phyloP scores from a whole-genome alignment of 2,329 filamentous ascomycete species.

The Alternaria sp. region DNA sequence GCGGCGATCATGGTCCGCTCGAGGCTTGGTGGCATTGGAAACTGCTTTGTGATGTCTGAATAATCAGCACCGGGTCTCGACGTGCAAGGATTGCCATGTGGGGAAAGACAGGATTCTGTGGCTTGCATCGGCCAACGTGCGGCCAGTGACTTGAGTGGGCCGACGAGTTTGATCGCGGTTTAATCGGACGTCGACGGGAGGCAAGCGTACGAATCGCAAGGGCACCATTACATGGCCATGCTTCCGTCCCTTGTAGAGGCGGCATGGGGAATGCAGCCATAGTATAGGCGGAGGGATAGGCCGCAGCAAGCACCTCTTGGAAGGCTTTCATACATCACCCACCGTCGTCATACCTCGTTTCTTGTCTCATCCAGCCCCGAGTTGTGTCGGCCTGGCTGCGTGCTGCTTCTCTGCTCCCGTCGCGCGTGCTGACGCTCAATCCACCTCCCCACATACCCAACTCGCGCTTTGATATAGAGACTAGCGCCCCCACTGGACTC shows the following conservation, averaged over 20 bases:
- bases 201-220: conserved; percentile 27
- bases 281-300: conserved; percentile 5
- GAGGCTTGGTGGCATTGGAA: not conserved
- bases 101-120: conserved; percentile 17
- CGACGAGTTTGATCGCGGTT: conserved; percentile 6
- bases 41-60: conserved; percentile 44
- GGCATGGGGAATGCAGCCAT: conserved; percentile 6
- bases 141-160: conserved; percentile 13
- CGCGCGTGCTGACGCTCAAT: conserved; percentile 12
- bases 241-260: conserved; percentile 17
- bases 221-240: conserved; percentile 28
- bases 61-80: conserved; percentile 29
- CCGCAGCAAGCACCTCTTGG: conserved; percentile 9
- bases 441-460: conserved; percentile 21
- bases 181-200: conserved; percentile 12
- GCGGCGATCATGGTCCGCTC: not conserved
- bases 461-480: conserved; percentile 9
- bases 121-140: conserved; percentile 12
- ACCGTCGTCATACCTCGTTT: conserved; percentile 7
- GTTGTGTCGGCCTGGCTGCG: not conserved
- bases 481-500: conserved; percentile 26
- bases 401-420: conserved; percentile 1
- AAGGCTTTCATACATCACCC: conserved; percentile 15
- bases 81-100: conserved; percentile 28
- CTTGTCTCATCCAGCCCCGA: conserved; percentile 2